Base-by-base conservation (phyloP, 1,139 yeast species). In the Candida frijolesensis region DNA sequence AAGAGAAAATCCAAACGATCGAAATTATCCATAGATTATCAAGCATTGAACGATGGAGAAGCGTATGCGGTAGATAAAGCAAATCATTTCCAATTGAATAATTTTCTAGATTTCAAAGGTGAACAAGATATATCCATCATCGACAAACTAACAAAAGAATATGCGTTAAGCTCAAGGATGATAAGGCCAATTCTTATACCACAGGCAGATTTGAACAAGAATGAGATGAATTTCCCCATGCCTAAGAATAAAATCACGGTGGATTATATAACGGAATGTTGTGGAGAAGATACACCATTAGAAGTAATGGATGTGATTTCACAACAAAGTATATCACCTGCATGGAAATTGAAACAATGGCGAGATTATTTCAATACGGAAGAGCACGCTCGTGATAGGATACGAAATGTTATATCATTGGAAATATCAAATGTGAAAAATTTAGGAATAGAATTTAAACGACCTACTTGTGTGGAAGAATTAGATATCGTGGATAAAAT, bases 231-330 rank as follows among this genome's bases (percentile, higher is more conserved):
- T 39, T 58, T 74, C 11, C 83, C 84, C 0, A 54, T 57, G 4
- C 29, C 27, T 5, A 63, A 66, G 25, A 63, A 63, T 14, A 66
- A 73, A 1, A 72, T 82, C 5, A 75, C 83, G 4, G 84, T 89
- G 7, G 79, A 80, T 46, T 73, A 80, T 51, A 79, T 90, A 1
- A 75, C 88, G 0, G 77, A 78, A 3, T 64, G 74, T 27, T 79
- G 89, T 19, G 97, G 96, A 0, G 78, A 68, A 1, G 87, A 85
- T 40, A 69, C 73, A 2, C 79, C 80, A 0, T 79, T 91, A 1
- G 96, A 90, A 53, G 97, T 91, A 1, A 89, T 89, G 95, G 96
- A 91, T 62, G 96, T 90, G 4, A 76, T 89, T 16, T 85, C 96
- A 0, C 97, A 91, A 60, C 87, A 86, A 52, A 78, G 82, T 15